Conservation (phyloP, 768 basidiomycete genomes). For the Tricholoma hemisulphureum region DNA sequence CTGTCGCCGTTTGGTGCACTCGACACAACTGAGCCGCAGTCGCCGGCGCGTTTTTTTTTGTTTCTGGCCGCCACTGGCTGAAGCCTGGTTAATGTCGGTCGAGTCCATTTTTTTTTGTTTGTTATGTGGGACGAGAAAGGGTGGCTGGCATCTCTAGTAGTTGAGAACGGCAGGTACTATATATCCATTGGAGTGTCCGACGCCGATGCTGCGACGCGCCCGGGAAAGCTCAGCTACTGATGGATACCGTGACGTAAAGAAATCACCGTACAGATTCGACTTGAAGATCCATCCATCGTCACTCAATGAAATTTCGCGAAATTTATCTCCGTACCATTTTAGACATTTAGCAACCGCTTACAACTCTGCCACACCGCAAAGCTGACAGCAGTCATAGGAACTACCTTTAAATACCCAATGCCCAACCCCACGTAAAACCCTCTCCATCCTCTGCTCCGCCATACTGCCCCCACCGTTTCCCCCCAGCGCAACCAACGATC, state of each 20-base stretch:
- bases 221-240: no score
- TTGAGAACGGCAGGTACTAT: background rate
- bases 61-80: constrained; percentile 17
- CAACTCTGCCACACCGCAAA: constrained; percentile 88
- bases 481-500: constrained; percentile 76
- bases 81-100: background rate
- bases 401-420: constrained; percentile 91
- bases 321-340: constrained; percentile 19
- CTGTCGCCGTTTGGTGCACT: constrained; percentile 56
- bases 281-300: no score
- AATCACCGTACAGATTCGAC: no score
- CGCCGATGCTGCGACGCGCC: background rate
- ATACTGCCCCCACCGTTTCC: constrained; percentile 73
- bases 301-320: no score
- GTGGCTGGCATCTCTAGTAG: no score
- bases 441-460: constrained; percentile 66
- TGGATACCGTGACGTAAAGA: no score
- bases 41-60: constrained; percentile 52
- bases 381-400: constrained; percentile 94
- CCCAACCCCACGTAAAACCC: constrained; percentile 91
- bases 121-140: no score
- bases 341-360: constrained; percentile 54
- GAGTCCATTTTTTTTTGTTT: background rate
- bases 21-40: constrained; percentile 52
- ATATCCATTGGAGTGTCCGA: background rate